Base-by-base conservation (phyloP, 108 stramenopile genomes). In the Craspedostauros australis region DNA sequence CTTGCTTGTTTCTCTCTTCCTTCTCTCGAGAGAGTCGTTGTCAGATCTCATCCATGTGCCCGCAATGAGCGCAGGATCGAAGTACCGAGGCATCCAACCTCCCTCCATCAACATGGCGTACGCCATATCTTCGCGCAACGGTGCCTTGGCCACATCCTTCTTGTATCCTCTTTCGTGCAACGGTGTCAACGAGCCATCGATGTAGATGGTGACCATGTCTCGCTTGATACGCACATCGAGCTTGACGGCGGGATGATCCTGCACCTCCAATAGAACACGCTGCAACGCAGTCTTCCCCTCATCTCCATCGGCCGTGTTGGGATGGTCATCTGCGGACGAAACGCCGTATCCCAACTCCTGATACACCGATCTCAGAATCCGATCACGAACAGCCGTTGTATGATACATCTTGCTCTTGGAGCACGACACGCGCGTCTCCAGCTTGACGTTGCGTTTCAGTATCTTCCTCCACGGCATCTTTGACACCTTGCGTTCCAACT, bases 91-190 rank as follows among this genome's bases (percentile, higher is more conserved):
- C 26, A 46, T 62, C 64, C 76, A 73, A 7, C 78, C 80, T 24
- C 74, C 62, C 12, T 64, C 15, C 38, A 70, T 54, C 33, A 85
- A 61, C 50, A 89, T 64, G 16, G 83, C 73, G 60, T 53, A 83
- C 0, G 83, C 87, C 41, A 89, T 47, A 52, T 89, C 87, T 66
- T 89, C 87, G 38, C 87, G 76, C 24, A 89, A 53, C 11, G 87
- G 87, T 32, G 87, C 87, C 55, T 80, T 85, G 40, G 55, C 57
- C 14, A 74, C 67, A 34, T 80, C 36, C 40, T 77, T 49, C 32
- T 84, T 69, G 66, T 89, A 89, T 19, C 84, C 87, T 46, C 87
- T 46, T 62, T 57, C 64, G 51, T 89, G 87, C 38, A 89, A 41
- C 7, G 86, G 86, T 0, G 73, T 66, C 15, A 55, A 62, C 8